phyloP scores from a whole-genome alignment of 176 grass and related monocot genomes.

The Miscanthus lutarioriparius region DNA sequence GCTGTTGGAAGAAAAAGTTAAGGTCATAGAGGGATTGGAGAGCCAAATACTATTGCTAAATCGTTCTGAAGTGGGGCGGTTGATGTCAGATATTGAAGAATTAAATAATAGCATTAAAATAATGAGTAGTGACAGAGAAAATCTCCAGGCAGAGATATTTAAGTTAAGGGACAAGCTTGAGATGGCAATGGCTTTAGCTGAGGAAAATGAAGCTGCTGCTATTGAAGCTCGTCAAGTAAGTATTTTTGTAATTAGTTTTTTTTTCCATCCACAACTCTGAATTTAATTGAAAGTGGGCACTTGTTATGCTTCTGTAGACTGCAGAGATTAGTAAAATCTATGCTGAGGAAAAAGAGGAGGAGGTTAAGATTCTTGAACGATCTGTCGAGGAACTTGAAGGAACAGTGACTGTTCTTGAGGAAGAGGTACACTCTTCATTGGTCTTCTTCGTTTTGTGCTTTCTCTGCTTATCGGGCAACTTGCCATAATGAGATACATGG shows the following conservation, averaged over 20 bases:
- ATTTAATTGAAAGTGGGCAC: constrained; percentile 14
- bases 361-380: constrained; percentile 83
- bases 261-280: not conserved
- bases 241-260: constrained; percentile 13
- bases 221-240: constrained; percentile 81
- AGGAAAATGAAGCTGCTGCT: constrained; percentile 88
- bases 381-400: constrained; percentile 84
- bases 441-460: constrained; percentile 2
- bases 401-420: constrained; percentile 79
- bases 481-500: not conserved
- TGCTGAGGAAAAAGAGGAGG: constrained; percentile 83
- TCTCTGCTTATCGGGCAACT: not conserved
- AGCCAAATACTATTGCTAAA: constrained; percentile 64
- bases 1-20: constrained; percentile 62
- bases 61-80: constrained; percentile 46
- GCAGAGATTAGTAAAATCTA: constrained; percentile 74
- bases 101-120: constrained; percentile 47
- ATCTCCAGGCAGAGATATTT: constrained; percentile 50
- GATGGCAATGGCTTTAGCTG: constrained; percentile 78
- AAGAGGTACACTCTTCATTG: constrained; percentile 52
- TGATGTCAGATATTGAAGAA: constrained; percentile 44
- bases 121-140: constrained; percentile 48
- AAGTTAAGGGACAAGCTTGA: constrained; percentile 65
- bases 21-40: constrained; percentile 71
- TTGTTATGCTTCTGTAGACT: constrained; percentile 52